These are phyloP conservation scores for Psilocybe sp. DNA, from an alignment of 768 basidiomycete species.

Conservation along the genomic window DNA sequence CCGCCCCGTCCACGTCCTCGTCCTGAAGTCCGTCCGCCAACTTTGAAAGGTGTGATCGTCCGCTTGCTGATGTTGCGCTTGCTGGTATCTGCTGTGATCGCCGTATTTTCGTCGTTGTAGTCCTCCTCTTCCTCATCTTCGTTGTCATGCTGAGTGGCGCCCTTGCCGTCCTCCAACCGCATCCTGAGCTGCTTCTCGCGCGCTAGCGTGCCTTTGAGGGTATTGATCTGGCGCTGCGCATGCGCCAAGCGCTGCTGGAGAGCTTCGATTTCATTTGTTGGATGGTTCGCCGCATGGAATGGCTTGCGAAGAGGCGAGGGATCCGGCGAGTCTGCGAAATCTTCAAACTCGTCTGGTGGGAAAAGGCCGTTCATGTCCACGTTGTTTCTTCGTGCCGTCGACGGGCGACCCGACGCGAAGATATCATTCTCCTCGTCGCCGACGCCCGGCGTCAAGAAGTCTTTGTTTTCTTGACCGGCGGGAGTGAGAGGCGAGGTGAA, in stretches of 20 bases:
- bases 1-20: conserved; percentile 54
- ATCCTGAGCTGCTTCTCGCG: conserved; percentile 83
- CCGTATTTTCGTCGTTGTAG: conserved; percentile 41
- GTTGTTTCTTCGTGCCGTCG: conserved; percentile 53
- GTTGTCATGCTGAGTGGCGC: conserved; percentile 35
- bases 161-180: conserved; percentile 27
- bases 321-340: conserved; percentile 59
- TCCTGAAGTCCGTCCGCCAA: conserved; percentile 41
- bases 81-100: conserved; percentile 30
- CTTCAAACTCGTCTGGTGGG: conserved; percentile 40
- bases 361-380: conserved; percentile 42
- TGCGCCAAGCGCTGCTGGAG: conserved; percentile 80
- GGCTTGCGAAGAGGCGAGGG: conserved; percentile 47
- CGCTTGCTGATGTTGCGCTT: conserved; percentile 28
- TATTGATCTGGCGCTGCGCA: conserved; percentile 82
- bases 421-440: conserved; percentile 61
- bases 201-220: conserved; percentile 74
- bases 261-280: conserved; percentile 77
- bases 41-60: conserved; percentile 55
- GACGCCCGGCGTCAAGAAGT: conserved; percentile 57
- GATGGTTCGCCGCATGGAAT: conserved; percentile 72
- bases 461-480: conserved; percentile 40
- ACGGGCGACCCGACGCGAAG: conserved; percentile 61
- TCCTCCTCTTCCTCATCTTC: conserved; percentile 44
- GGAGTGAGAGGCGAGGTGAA: conserved; percentile 78